Base-by-base conservation (phyloP, 306 rosid species). In the Pterocarpus macrocarpus region DNA sequence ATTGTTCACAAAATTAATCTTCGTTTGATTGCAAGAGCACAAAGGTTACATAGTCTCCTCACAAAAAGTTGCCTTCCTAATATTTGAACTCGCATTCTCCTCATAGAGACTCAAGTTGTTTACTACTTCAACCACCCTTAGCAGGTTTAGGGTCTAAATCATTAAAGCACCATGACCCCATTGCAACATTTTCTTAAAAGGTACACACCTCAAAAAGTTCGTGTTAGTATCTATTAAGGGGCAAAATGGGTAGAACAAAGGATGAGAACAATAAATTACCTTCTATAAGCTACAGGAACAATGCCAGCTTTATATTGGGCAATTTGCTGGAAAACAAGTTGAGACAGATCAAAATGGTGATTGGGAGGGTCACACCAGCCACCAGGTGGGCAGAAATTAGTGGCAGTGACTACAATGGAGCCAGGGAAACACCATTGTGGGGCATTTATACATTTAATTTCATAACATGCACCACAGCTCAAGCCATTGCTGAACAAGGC, bases 281-380 rank as follows among this genome's bases (percentile, higher is more conserved):
- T 88, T 85, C 92, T 84, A 53, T 89, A 92, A 49, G 56, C 64
- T 2, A 92, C 92, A 64, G 97, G 97, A 69, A 92, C 94, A 73
- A 92, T 8, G 5, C 97, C 97, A 56, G 95, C 94, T 76, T 34
- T 87, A 66, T 86, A 92, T 39, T 86, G 92, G 7, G 97, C 95
- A 85, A 92, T 92, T 65, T 75, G 90, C 34, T 85, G 95, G 76
- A 92, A 92, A 76, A 89, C 85, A 44, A 95, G 97, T 47, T 90
- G 92, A 76, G 97, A 81, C 33, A 92, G 95, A 63, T 92, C 97
- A 71, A 92, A 92, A 84, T 92, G 97, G 71, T 47, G 92, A 43
- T 86, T 82, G 0, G 95, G 97, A 86, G 95, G 97, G 84, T 92
- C 91, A 74, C 97, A 92, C 95, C 97, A 90, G 4, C 97, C 95